A percentile compares a stretch with the other conserved stretches of the same genome.
Conservation (phyloP, 2,329 filamentous ascomycete genomes). For the Fusarium devonianum region DNA sequence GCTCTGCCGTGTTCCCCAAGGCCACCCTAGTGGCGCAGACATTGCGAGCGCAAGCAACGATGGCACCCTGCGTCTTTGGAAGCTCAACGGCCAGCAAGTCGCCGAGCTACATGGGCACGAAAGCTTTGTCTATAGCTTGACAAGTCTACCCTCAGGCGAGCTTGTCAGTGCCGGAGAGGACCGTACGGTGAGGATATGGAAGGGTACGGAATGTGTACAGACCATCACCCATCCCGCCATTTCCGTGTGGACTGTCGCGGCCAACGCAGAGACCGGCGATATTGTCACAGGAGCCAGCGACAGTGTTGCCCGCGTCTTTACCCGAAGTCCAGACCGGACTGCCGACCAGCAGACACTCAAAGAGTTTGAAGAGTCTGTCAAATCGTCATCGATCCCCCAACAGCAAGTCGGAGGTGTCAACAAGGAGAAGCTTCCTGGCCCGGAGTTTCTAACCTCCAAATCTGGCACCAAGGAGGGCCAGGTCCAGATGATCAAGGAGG, state of each 20-base stretch:
- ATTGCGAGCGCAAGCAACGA: conserved; percentile 96
- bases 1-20: conserved; percentile 79
- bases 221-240: conserved; percentile 97
- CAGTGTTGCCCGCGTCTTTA: conserved; percentile 84
- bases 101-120: conserved; percentile 86
- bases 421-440: conserved; percentile 89
- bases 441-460: conserved; percentile 82
- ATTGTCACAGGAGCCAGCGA: conserved; percentile 96
- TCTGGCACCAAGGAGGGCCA: conserved; percentile 96
- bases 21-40: conserved; percentile 83
- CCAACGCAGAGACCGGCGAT: conserved; percentile 81
- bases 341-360: conserved; percentile 73
- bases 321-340: conserved; percentile 70
- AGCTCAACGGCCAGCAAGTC: conserved; percentile 76
- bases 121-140: conserved; percentile 90
- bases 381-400: conserved; percentile 83
- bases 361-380: conserved; percentile 83
- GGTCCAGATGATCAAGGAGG: conserved; percentile 87
- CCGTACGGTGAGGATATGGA: conserved; percentile 91
- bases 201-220: conserved; percentile 81
- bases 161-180: conserved; percentile 93
- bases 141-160: conserved; percentile 80
- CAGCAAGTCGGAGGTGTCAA: conserved; percentile 85
- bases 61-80: conserved; percentile 87
- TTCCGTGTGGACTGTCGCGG: conserved; percentile 94